A percentile compares a stretch with the other conserved stretches of the same genome.
Conservation (phyloP, 2,329 filamentous ascomycete genomes). For the Aspergillus pseudoglaucus region DNA sequence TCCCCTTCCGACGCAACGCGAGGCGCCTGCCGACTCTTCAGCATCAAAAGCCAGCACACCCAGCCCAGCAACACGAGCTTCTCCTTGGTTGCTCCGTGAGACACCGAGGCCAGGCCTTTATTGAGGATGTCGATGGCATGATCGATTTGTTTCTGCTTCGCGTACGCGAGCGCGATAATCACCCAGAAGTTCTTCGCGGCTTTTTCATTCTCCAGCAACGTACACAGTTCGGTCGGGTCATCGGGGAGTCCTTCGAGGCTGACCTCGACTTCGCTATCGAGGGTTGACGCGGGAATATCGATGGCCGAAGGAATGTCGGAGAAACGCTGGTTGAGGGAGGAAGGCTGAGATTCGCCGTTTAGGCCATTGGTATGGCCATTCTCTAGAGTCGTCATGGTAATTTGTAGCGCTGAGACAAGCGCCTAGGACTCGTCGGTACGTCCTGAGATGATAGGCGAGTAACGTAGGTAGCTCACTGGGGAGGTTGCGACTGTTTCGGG, state of each 20-base stretch:
- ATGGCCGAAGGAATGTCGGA: slow-evolving; percentile 57
- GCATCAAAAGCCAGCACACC: slow-evolving; percentile 84
- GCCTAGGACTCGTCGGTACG: slow-evolving; percentile 1
- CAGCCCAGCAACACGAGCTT: slow-evolving; percentile 77
- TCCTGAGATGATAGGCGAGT: slow-evolving; percentile 1
- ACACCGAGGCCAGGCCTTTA: slow-evolving; percentile 67
- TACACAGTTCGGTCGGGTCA: slow-evolving; percentile 91
- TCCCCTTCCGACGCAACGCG: slow-evolving; percentile 59
- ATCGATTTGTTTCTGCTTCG: slow-evolving; percentile 89
- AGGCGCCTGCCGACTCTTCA: slow-evolving; percentile 78
- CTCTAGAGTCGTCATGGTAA: slow-evolving; percentile 46
- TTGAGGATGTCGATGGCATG: slow-evolving; percentile 66
- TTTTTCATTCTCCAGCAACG: slow-evolving; percentile 87
- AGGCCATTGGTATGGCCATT: slow-evolving; percentile 50
- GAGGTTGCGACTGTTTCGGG: slow-evolving; percentile 11
- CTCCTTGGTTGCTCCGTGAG: slow-evolving; percentile 66
- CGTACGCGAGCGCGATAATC: slow-evolving; percentile 93
- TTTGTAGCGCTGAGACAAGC: neutral
- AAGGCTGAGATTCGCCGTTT: slow-evolving; percentile 36
- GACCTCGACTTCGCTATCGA: slow-evolving; percentile 74
- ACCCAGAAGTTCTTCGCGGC: slow-evolving; percentile 94
- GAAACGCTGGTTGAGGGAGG: slow-evolving; percentile 42
- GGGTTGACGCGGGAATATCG: slow-evolving; percentile 57
- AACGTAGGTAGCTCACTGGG: slow-evolving; percentile 2
- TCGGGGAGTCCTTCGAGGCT: slow-evolving; percentile 86